A percentile compares a stretch with the other conserved stretches of the same genome.
These are phyloP conservation scores for Daldinia concentrica DNA, from an alignment of 495 filamentous ascomycete species.

Conservation along the genomic window DNA sequence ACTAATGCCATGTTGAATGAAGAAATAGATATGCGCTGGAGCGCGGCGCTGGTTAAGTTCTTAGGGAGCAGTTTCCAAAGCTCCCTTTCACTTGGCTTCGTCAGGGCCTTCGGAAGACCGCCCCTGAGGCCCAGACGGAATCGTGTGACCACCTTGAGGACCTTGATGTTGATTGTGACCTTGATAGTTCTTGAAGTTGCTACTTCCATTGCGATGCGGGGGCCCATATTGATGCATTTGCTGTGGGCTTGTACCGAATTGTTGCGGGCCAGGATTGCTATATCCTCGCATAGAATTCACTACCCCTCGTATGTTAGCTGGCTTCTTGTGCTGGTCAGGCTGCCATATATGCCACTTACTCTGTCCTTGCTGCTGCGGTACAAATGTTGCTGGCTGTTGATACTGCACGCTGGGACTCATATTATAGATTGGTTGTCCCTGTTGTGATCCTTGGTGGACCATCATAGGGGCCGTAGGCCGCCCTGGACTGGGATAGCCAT, in stretches of 20 bases:
- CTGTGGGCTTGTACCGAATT: conserved; percentile 69
- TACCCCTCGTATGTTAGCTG: conserved; percentile 46
- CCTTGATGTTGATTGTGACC: conserved; percentile 60
- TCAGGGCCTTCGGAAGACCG: conserved; percentile 47
- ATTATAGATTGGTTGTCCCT: conserved; percentile 73
- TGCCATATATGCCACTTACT: conserved; percentile 65
- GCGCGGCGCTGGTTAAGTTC: conserved; percentile 46
- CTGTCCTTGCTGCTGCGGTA: conserved; percentile 69
- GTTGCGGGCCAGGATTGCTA: conserved; percentile 67
- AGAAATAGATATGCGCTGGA: conserved; percentile 43
- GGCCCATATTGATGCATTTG: conserved; percentile 70
- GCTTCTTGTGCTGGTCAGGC: conserved; percentile 34
- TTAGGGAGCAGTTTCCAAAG: conserved; percentile 28
- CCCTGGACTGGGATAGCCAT: conserved; percentile 85
- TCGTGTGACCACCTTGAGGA: conserved; percentile 38
- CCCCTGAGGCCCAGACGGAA: conserved; percentile 43
- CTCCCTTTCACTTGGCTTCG: conserved; percentile 48
- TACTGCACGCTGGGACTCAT: conserved; percentile 74
- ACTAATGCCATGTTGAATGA: conserved; percentile 41
- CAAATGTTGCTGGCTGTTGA: conserved; percentile 69
- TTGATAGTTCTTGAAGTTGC: conserved; percentile 60
- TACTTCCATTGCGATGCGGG: conserved; percentile 65
- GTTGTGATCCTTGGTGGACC: conserved; percentile 73
- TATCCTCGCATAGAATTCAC: conserved; percentile 69
- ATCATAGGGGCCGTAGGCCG: conserved; percentile 85